Evolutionary conservation across 2,329 filamentous ascomycete genomes (phyloP).

Genomic region (Pseudonectria foliicola): DNA sequence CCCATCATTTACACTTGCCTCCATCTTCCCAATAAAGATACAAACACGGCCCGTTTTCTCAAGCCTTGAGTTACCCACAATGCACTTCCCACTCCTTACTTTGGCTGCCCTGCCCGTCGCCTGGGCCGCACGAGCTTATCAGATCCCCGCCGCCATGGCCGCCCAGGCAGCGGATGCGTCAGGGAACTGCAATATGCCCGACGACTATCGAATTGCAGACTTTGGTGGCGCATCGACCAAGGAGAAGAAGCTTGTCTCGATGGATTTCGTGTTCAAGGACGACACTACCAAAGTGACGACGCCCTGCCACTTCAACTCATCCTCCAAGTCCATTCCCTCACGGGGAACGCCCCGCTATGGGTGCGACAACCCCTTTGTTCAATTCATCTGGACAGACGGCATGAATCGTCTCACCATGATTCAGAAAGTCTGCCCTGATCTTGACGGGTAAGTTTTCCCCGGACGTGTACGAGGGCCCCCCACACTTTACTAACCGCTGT

Average conservation of each 20-base stretch:
- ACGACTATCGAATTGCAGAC: constrained; percentile 31
- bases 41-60: too few relatives aligned
- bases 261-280: constrained; percentile 37
- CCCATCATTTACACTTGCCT: too few relatives aligned
- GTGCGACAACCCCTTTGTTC: constrained; percentile 34
- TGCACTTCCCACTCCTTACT: too few relatives aligned
- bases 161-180: constrained; percentile 17
- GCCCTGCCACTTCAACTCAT: constrained; percentile 36
- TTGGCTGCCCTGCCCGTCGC: constrained; percentile 11
- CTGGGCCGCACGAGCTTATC: constrained; percentile 20
- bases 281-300: constrained; percentile 32
- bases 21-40: too few relatives aligned
- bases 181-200: constrained; percentile 30
- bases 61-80: too few relatives aligned
- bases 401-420: constrained; percentile 32
- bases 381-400: constrained; percentile 35
- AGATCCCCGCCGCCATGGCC: constrained; percentile 19
- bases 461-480: background rate
- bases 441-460: constrained; percentile 26
- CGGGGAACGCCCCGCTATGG: constrained; percentile 29
- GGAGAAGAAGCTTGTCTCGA: constrained; percentile 23
- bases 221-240: constrained; percentile 30
- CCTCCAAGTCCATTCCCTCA: constrained; percentile 25
- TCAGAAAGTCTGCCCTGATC: constrained; percentile 35
- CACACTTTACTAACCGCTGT: constrained; percentile 4